A percentile compares a stretch with the other conserved stretches of the same genome.
These are phyloP conservation scores for Penicillium sp. DNA, from an alignment of 2,329 filamentous ascomycete genomes.

Conservation along the genomic window DNA sequence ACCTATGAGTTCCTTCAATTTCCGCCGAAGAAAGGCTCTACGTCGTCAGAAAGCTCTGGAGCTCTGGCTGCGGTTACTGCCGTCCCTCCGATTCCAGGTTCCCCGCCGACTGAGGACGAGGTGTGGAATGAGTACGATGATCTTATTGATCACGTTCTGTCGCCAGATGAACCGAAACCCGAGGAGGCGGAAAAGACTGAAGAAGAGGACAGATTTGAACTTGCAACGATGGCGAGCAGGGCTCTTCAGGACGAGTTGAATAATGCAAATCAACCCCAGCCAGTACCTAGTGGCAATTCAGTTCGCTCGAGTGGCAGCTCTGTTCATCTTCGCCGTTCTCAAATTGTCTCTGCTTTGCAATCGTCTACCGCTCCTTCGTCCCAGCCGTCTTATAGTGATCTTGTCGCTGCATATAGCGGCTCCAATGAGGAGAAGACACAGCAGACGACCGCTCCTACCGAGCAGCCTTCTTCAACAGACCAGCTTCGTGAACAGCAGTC, in stretches of 20 bases:
- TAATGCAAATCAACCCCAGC: conserved; percentile 16
- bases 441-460: background rate
- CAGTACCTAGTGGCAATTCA: conserved; percentile 25
- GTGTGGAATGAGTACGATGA: conserved; percentile 95
- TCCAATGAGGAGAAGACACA: conserved; percentile 22
- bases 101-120: conserved; percentile 74
- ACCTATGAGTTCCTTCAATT: conserved; percentile 70
- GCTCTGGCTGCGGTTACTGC: conserved; percentile 65
- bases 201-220: conserved; percentile 33
- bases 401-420: conserved; percentile 53
- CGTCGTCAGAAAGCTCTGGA: conserved; percentile 64
- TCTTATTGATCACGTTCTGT: conserved; percentile 69
- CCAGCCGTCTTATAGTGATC: conserved; percentile 55
- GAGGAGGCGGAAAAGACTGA: conserved; percentile 18
- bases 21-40: conserved; percentile 69
- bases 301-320: conserved; percentile 36
- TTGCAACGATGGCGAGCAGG: conserved; percentile 41
- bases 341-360: conserved; percentile 52
- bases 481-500: conserved; percentile 28
- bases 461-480: conserved; percentile 20
- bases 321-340: conserved; percentile 50
- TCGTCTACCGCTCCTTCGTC: conserved; percentile 52
- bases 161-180: conserved; percentile 38
- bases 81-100: conserved; percentile 61
- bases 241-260: conserved; percentile 40